These are phyloP conservation scores for Russula compacta DNA, from an alignment of 768 basidiomycete species.

Conservation along the genomic window DNA sequence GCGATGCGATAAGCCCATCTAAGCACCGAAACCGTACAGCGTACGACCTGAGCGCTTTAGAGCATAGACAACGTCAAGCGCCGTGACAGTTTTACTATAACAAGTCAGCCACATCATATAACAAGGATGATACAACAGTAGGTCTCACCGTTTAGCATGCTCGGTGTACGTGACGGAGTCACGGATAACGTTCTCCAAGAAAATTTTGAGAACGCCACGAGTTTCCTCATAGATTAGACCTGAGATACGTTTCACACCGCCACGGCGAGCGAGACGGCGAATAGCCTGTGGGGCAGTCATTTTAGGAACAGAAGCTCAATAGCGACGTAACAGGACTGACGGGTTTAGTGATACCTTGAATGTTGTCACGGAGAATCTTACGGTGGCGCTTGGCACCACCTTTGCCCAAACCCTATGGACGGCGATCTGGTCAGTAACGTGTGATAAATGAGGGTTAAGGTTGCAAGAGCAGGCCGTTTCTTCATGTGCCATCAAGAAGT, in stretches of 20 bases:
- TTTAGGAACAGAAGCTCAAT: conserved; percentile 18
- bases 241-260: conserved; percentile 95
- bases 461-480: neutral
- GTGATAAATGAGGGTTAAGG: conserved; percentile 3
- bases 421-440: conserved; percentile 7
- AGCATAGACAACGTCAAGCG: conserved; percentile 44
- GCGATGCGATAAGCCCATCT: neutral
- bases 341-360: conserved; percentile 53
- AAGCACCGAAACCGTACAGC: conserved; percentile 49
- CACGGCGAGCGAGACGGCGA: conserved; percentile 93
- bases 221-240: conserved; percentile 96
- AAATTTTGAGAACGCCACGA: conserved; percentile 89
- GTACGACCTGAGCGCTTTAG: conserved; percentile 42
- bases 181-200: conserved; percentile 76
- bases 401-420: conserved; percentile 78
- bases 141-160: conserved; percentile 48
- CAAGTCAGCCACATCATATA: conserved; percentile 33
- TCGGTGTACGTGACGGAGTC: conserved; percentile 66
- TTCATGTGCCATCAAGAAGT: neutral
- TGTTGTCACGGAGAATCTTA: conserved; percentile 86
- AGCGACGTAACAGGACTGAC: conserved; percentile 14
- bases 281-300: conserved; percentile 50
- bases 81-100: conserved; percentile 40
- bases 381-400: conserved; percentile 94
- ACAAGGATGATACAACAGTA: neutral